These are phyloP conservation scores for Epipyxis sp. DNA, from an alignment of 108 stramenopile species.

Conservation along the genomic window DNA sequence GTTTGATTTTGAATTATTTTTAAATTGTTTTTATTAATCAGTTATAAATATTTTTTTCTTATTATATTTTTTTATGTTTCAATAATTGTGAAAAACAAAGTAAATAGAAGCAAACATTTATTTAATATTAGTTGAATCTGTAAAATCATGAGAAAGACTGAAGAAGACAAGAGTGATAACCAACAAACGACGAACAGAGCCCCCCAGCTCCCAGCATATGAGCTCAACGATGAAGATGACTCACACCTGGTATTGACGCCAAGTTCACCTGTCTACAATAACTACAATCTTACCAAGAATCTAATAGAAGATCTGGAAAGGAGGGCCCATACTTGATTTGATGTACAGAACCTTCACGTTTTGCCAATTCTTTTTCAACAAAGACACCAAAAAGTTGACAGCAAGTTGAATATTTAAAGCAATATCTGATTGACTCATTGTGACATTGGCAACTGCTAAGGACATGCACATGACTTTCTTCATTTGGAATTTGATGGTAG, in stretches of 20 bases:
- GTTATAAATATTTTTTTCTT: too few relatives aligned
- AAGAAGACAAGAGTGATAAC: too few relatives aligned
- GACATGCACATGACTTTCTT: constrained; percentile 99
- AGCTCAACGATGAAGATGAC: background rate
- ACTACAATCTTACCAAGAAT: too few relatives aligned
- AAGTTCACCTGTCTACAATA: background rate
- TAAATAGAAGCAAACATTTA: too few relatives aligned
- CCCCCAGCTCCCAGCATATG: background rate
- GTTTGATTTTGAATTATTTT: too few relatives aligned
- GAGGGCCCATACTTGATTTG: constrained; percentile 98
- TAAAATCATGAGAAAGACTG: too few relatives aligned
- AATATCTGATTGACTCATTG: constrained; percentile 82
- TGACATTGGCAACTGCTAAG: constrained; percentile 92
- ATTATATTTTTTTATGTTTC: too few relatives aligned
- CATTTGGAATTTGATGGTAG: constrained; percentile 99
- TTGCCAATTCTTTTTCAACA: constrained; percentile 99
- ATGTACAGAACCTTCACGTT: constrained; percentile 98
- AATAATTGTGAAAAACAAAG: too few relatives aligned
- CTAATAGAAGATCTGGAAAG: constrained; percentile 98
- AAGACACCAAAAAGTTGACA: constrained; percentile 95
- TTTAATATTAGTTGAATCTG: too few relatives aligned
- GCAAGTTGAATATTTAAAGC: constrained; percentile 93
- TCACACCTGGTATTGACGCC: background rate
- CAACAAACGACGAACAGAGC: constrained; percentile 1
- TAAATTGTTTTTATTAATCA: too few relatives aligned